Evolutionary conservation across 306 rosid genomes (phyloP).

Genomic region (Pachyrhizus erosus): DNA sequence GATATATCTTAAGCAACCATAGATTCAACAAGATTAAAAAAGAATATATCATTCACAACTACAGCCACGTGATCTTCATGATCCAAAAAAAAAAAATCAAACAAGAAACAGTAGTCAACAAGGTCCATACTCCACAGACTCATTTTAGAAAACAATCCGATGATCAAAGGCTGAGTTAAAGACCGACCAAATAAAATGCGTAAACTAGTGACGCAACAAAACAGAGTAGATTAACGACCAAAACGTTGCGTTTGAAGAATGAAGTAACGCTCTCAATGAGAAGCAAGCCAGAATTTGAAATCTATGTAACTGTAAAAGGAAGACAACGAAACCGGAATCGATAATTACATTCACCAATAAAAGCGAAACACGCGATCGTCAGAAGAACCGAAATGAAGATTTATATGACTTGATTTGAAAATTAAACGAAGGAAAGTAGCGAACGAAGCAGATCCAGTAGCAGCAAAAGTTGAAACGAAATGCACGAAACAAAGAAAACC

Average conservation of each 20-base stretch:
- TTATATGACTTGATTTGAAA: background rate
- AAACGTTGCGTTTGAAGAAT: background rate
- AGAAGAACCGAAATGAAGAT: background rate
- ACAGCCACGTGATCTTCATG: slow-evolving; percentile 13
- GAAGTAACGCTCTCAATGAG: background rate
- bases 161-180: slow-evolving; percentile 15
- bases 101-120: slow-evolving; percentile 8
- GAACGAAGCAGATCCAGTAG: slow-evolving; percentile 42
- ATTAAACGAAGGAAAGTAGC: slow-evolving; percentile 9
- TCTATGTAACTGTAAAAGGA: background rate
- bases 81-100: background rate
- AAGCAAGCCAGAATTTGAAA: slow-evolving; percentile 26
- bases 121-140: background rate
- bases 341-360: background rate
- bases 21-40: background rate
- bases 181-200: background rate
- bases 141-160: background rate
- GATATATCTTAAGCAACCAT: slow-evolving; percentile 12
- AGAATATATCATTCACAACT: background rate
- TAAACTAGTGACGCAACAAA: background rate
- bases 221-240: slow-evolving; percentile 16
- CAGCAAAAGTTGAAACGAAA: slow-evolving; percentile 7
- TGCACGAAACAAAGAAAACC: background rate
- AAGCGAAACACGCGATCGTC: background rate
- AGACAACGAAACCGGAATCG: background rate